Evolutionary conservation across 345 rosid species (phyloP), one percentile per base, ranked within the genome.

Genomic region (Raphanus raphanistrum): DNA sequence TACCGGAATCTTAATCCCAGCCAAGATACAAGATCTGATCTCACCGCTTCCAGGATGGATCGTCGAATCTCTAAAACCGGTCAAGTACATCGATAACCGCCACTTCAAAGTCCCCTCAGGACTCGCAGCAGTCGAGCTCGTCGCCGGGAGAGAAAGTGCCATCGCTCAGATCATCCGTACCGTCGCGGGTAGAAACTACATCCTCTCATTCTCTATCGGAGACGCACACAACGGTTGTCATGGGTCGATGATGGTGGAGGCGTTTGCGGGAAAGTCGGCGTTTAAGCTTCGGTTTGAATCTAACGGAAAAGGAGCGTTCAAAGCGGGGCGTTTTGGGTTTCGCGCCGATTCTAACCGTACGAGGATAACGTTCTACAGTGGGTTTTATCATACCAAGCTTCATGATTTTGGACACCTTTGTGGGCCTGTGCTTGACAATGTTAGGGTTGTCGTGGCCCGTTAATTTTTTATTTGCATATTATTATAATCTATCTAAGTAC

Each of bases 41-140:
- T 91, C 98, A 16, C 96, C 97, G 0, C 89, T 91, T 33, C 94
- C 91, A 0, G 94, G 98, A 5, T 94, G 97, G 98, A 92, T 94
- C 71, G 29, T 94, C 8, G 97, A 91, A 73, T 94, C 98, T 13
- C 78, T 91, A n/a, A 90, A 88, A 70, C 96, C 97, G 0, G 89
- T 91, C 0, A 94, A 90, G 73, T 90, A 83, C 85, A 79, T 91
- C 1, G 97, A 93, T 83, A 83, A 58, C 17, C 82, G 82, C 3
- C 98, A 91, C 70, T 91, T 90, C 81, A 72, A 58, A 0, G 96
- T 93, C 3, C 94, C 96, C 0, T 70, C 90, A 4, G 96, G 94
- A 3, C 71, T 73, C 1, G 86, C 89, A 0, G 94, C 94, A 0
- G 43, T 91, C 5, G 97, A 94, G 60, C 45, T 94, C 38, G 87